Base-by-base conservation (phyloP, 2,329 filamentous ascomycete species). In the Parasarocladium wereldwijsianum region DNA sequence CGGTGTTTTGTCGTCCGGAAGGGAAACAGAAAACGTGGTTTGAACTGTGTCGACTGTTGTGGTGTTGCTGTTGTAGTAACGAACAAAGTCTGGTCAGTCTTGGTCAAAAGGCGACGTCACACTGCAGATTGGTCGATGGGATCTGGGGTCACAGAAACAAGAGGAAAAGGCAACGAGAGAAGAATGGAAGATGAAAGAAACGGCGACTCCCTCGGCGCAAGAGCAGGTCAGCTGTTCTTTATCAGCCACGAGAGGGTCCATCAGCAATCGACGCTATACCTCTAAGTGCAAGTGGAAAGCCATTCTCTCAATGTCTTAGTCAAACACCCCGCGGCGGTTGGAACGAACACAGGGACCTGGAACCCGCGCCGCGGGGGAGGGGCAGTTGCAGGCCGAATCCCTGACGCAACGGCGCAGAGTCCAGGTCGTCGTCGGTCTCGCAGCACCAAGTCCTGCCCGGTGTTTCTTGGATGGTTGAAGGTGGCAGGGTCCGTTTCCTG, bases 281-380 rank as follows among this genome's bases (percentile, higher is more conserved):
- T 60, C 59, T 66, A 67, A 66, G 63, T 63, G 63, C 63, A 67
- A 60, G 61, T 66, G 49, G 49, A 57, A 50, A 12, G 4, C 26
- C n/a, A n/a, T n/a, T n/a, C n/a, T n/a, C n/a, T n/a, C n/a, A n/a
- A n/a, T n/a, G n/a, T n/a, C n/a, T n/a, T n/a, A n/a, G n/a, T n/a
- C n/a, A n/a, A n/a, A n/a, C n/a, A 21, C 20, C 8, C 20, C 8
- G 20, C n/a, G 20, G 8, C n/a, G 19, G 8, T 21, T 21, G 19
- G 8, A 21, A 8, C n/a, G n/a, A n/a, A n/a, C n/a, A n/a, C n/a
- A n/a, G 19, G 19, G 19, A 21, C 19, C 19, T 21, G 19, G 19
- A 21, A 8, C 13, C 12, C 15, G 12, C 24, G 15, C 16, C 22
- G 27, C 27, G 27, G 27, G 27, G 27, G 27, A 29, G 27, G 27